phyloP scores from a whole-genome alignment of 164 flowering plant genomes.

The Pachysandra terminalis region DNA sequence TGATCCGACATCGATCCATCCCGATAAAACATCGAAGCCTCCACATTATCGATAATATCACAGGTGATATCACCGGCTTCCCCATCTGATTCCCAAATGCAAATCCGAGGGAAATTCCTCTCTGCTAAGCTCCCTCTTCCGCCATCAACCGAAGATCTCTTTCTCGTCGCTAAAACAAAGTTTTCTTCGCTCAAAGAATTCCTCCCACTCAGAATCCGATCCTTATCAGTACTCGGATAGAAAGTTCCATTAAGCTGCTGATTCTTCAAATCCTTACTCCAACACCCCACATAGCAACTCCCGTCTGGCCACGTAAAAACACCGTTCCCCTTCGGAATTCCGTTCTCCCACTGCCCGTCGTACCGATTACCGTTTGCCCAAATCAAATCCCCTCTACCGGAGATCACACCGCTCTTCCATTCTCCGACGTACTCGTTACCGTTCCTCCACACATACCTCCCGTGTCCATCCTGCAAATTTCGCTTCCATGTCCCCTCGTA shows the following conservation, averaged over 20 bases:
- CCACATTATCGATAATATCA: conserved; percentile 80
- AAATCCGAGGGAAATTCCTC: conserved; percentile 66
- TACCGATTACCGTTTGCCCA: conserved; percentile 68
- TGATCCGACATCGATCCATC: conserved; percentile 39
- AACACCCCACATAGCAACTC: conserved; percentile 46
- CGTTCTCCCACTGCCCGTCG: conserved; percentile 76
- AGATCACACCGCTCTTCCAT: conserved; percentile 70
- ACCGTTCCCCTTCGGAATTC: conserved; percentile 64
- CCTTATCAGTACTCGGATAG: conserved; percentile 21
- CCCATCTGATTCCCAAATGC: conserved; percentile 88
- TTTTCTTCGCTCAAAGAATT: conserved; percentile 10
- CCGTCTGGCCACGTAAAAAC: conserved; percentile 71
- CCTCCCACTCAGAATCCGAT: background rate
- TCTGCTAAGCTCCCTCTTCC: conserved; percentile 41
- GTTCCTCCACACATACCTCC: conserved; percentile 70
- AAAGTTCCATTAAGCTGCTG: conserved; percentile 44
- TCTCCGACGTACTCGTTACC: conserved; percentile 79
- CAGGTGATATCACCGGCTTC: conserved; percentile 91
- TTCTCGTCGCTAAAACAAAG: conserved; percentile 28
- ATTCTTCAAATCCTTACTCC: conserved; percentile 40
- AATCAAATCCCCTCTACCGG: conserved; percentile 57
- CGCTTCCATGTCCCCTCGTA: conserved; percentile 71
- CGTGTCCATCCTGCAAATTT: conserved; percentile 71
- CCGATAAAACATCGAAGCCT: conserved; percentile 60
- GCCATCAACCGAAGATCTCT: conserved; percentile 57